Conservation (phyloP, 2,329 filamentous ascomycete species). For the Periconia sp. region DNA sequence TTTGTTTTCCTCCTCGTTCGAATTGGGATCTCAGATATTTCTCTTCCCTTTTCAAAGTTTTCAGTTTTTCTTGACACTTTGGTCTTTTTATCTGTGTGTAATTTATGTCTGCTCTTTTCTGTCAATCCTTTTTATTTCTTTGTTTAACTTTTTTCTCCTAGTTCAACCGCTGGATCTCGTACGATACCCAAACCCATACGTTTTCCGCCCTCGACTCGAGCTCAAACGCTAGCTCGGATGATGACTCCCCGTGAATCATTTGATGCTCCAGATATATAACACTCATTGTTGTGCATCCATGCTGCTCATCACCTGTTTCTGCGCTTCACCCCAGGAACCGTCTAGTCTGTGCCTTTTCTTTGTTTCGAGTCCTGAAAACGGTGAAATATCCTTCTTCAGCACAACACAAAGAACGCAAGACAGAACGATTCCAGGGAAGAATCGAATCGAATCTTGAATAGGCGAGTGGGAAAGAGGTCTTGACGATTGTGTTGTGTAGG, state of each 20-base stretch:
- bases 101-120: not conserved
- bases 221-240: not conserved
- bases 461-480: no score
- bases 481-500: no score
- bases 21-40: not conserved
- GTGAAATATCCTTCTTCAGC: no score
- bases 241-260: not conserved
- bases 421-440: no score
- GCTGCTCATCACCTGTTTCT: no score
- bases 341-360: no score
- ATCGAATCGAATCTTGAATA: no score
- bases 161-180: conserved; percentile 35
- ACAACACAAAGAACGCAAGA: no score
- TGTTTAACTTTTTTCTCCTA: conserved; percentile 16
- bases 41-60: not conserved
- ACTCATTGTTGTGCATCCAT: no score
- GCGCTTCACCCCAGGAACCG: no score
- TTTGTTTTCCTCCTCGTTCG: not conserved
- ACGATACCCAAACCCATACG: conserved; percentile 25
- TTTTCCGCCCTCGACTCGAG: conserved; percentile 22
- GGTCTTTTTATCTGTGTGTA: not conserved
- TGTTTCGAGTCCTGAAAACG: no score
- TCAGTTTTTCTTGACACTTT: not conserved
- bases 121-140: not conserved
- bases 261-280: no score